phyloP scores from a whole-genome alignment of 2,329 filamentous ascomycete species.

The Chaetomiaceae sp. region DNA sequence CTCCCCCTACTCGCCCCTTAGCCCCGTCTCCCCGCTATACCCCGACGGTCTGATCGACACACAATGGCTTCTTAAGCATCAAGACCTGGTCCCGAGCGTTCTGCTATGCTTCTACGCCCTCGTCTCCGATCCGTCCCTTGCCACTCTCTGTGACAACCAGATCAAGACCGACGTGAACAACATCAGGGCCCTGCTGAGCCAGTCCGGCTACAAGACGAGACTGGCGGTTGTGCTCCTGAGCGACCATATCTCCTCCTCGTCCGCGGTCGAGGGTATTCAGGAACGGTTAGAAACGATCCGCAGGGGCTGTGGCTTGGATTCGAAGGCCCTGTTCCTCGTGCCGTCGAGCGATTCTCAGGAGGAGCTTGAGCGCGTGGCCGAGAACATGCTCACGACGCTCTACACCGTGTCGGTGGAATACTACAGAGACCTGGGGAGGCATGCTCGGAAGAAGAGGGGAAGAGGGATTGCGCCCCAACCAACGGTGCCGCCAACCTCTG shows the following conservation, averaged over 20 bases:
- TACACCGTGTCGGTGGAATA: conserved; percentile 79
- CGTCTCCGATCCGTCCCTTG: conserved; percentile 65
- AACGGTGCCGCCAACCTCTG: conserved; percentile 74
- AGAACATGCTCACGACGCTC: conserved; percentile 66
- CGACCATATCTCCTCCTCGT: conserved; percentile 50
- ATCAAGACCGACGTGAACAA: conserved; percentile 82
- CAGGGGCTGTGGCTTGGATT: conserved; percentile 72
- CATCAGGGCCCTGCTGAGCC: conserved; percentile 61
- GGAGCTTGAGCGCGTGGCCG: conserved; percentile 70
- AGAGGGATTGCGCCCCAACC: conserved; percentile 74
- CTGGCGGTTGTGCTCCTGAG: conserved; percentile 74
- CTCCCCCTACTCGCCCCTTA: conserved; percentile 87
- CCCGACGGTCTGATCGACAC: conserved; percentile 84
- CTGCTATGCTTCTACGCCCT: conserved; percentile 79
- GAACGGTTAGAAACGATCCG: conserved; percentile 76
- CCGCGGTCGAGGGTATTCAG: conserved; percentile 48
- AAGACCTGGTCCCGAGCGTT: conserved; percentile 73
- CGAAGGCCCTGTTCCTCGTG: conserved; percentile 81
- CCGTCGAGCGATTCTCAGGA: conserved; percentile 66
- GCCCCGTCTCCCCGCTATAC: conserved; percentile 75
- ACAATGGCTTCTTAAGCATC: conserved; percentile 84
- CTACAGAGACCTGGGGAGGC: conserved; percentile 90
- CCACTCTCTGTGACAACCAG: conserved; percentile 77
- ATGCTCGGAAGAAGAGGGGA: conserved; percentile 81
- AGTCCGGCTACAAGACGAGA: conserved; percentile 72